phyloP scores from a whole-genome alignment of 2,329 filamentous ascomycete genomes.

The Cladosporium colombiae region DNA sequence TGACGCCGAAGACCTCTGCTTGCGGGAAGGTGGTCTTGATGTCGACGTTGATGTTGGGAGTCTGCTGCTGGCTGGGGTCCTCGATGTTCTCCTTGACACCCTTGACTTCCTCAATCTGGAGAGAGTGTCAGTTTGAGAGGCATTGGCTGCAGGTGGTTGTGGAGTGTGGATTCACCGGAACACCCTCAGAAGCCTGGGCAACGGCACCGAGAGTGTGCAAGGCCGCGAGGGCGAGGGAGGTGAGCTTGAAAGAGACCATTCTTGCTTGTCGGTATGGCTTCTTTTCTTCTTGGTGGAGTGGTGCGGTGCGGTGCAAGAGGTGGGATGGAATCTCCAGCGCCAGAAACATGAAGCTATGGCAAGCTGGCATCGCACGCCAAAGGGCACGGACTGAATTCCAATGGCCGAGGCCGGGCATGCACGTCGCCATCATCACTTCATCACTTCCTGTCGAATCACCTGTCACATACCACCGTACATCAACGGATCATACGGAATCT shows the following conservation, averaged over 20 bases:
- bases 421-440: not conserved
- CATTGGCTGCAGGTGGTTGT: slow-evolving; percentile 19
- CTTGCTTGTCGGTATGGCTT: slow-evolving; percentile 6
- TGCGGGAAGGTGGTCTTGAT: slow-evolving; percentile 62
- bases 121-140: slow-evolving; percentile 22
- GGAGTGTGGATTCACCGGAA: slow-evolving; percentile 37
- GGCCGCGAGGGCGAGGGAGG: slow-evolving; percentile 70
- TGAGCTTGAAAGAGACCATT: slow-evolving; percentile 75
- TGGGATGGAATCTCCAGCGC: not conserved
- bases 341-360: not conserved
- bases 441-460: too few species aligned
- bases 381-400: slow-evolving; percentile 6
- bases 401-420: not conserved
- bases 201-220: slow-evolving; percentile 66
- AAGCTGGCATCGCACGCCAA: slow-evolving; percentile 2
- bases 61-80: slow-evolving; percentile 49
- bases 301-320: not conserved
- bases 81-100: slow-evolving; percentile 51
- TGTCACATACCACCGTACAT: too few species aligned
- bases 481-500: not conserved
- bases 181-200: slow-evolving; percentile 51
- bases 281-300: not conserved
- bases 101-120: slow-evolving; percentile 30
- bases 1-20: slow-evolving; percentile 86
- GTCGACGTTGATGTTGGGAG: slow-evolving; percentile 60